phyloP scores from a whole-genome alignment of 345 rosid species.

The Linum lewisii region DNA sequence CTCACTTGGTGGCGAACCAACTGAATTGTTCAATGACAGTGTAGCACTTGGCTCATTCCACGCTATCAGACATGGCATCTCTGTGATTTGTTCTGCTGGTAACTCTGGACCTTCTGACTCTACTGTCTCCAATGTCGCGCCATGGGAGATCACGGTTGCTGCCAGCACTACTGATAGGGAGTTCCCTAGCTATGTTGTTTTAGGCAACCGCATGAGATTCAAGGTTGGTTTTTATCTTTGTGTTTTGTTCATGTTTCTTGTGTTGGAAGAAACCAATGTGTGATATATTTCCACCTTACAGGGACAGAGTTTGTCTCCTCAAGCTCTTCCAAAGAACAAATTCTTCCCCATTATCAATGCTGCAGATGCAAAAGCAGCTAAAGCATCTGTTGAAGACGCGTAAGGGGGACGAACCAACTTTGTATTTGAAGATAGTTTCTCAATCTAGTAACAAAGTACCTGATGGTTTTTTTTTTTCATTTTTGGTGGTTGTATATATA shows the following conservation, averaged over 20 bases:
- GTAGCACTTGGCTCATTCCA: slow-evolving; percentile 8
- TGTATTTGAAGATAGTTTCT: neutral
- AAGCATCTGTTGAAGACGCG: slow-evolving; percentile 45
- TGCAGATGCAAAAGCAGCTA: slow-evolving; percentile 37
- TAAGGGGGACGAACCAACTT: slow-evolving; percentile 22
- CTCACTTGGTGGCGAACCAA: slow-evolving; percentile 3
- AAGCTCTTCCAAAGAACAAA: slow-evolving; percentile 31
- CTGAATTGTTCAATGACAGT: slow-evolving; percentile 4
- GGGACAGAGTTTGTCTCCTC: slow-evolving; percentile 70
- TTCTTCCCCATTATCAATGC: slow-evolving; percentile 52
- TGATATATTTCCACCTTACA: slow-evolving; percentile 12
- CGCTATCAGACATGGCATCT: neutral
- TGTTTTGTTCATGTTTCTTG: neutral
- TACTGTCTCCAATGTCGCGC: slow-evolving; percentile 60
- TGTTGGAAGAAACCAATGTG: neutral
- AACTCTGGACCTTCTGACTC: slow-evolving; percentile 67
- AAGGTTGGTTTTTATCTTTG: slow-evolving; percentile 31
- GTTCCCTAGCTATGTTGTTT: slow-evolving; percentile 53
- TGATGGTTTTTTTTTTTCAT: neutral
- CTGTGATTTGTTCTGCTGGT: slow-evolving; percentile 46
- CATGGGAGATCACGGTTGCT: slow-evolving; percentile 85
- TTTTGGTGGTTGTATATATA: neutral
- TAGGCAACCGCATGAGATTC: slow-evolving; percentile 42
- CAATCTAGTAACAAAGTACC: neutral
- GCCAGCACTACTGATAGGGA: slow-evolving; percentile 87